A percentile compares a stretch with the other conserved stretches of the same genome.
phyloP scores from a whole-genome alignment of 352 stramenopile genomes.

The Phytophthora chlamydospora region DNA sequence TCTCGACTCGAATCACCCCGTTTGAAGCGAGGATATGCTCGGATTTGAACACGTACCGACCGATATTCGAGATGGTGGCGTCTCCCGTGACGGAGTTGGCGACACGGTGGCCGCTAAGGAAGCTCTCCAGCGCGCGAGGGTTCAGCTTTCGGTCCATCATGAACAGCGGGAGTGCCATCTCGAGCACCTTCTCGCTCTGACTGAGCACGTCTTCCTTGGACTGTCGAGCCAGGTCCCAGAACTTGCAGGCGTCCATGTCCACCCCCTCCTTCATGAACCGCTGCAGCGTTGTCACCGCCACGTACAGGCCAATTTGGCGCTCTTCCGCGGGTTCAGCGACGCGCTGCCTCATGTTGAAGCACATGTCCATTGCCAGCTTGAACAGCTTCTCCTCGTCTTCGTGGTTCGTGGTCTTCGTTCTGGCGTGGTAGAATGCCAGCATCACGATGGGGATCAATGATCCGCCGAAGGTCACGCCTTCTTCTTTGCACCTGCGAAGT shows the following conservation, averaged over 20 bases:
- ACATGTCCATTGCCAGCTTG: constrained; percentile 51
- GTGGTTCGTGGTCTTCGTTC: constrained; percentile 27
- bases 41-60: constrained; percentile 16
- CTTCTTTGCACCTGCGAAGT: constrained; percentile 45
- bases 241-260: constrained; percentile 42
- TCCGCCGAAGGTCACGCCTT: constrained; percentile 48
- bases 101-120: not conserved
- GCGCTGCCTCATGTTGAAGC: constrained; percentile 53
- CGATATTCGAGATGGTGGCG: constrained; percentile 25
- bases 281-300: constrained; percentile 45
- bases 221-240: constrained; percentile 59
- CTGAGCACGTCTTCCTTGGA: constrained; percentile 37
- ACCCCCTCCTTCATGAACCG: constrained; percentile 54
- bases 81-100: constrained; percentile 10
- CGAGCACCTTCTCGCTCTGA: constrained; percentile 40
- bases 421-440: constrained; percentile 56
- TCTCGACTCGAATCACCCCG: constrained; percentile 17
- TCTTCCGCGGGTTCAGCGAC: constrained; percentile 27
- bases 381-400: constrained; percentile 32
- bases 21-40: constrained; percentile 4
- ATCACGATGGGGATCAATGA: constrained; percentile 50
- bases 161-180: constrained; percentile 49
- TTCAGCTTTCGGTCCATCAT: constrained; percentile 40
- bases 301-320: constrained; percentile 56
- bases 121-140: too few species aligned